A percentile compares a stretch with the other conserved stretches of the same genome.
These are phyloP conservation scores for Epithele typhae DNA, from an alignment of 768 basidiomycete genomes.

Conservation along the genomic window DNA sequence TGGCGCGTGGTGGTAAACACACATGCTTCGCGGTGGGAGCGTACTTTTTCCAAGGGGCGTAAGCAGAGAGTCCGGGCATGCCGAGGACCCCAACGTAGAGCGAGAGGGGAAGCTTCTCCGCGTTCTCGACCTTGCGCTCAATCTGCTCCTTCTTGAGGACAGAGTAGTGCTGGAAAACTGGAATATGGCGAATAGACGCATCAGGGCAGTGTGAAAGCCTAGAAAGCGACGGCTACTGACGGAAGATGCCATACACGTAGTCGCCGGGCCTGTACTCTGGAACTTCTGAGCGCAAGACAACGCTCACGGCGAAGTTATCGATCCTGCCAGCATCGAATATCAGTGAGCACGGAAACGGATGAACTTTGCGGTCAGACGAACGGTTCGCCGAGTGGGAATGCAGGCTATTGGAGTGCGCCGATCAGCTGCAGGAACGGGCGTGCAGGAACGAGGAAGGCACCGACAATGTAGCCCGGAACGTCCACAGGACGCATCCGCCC, in stretches of 20 bases:
- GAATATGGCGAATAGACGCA: too few relatives aligned
- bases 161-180: slow-evolving; percentile 40
- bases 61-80: slow-evolving; percentile 35
- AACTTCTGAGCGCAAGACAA: slow-evolving; percentile 24
- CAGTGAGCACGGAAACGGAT: background rate
- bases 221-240: slow-evolving; percentile 8
- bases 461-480: slow-evolving; percentile 14
- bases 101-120: slow-evolving; percentile 43
- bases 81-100: slow-evolving; percentile 47
- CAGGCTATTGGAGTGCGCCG: background rate
- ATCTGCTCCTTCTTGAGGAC: slow-evolving; percentile 20
- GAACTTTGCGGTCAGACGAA: too few relatives aligned
- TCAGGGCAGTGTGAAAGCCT: too few relatives aligned
- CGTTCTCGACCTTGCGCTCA: slow-evolving; percentile 32
- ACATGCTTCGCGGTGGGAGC: slow-evolving; percentile 36
- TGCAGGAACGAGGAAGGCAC: background rate
- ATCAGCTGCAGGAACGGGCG: too few relatives aligned
- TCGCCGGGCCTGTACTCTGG: slow-evolving; percentile 17
- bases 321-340: slow-evolving; percentile 7
- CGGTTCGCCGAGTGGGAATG: slow-evolving; percentile 27
- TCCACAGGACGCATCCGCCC: slow-evolving; percentile 15
- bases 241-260: slow-evolving; percentile 21
- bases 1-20: slow-evolving; percentile 11
- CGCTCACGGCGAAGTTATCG: slow-evolving; percentile 21
- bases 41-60: slow-evolving; percentile 38